Evolutionary conservation across 2,329 filamentous ascomycete genomes (phyloP).

Genomic region (Fusarium siculi): DNA sequence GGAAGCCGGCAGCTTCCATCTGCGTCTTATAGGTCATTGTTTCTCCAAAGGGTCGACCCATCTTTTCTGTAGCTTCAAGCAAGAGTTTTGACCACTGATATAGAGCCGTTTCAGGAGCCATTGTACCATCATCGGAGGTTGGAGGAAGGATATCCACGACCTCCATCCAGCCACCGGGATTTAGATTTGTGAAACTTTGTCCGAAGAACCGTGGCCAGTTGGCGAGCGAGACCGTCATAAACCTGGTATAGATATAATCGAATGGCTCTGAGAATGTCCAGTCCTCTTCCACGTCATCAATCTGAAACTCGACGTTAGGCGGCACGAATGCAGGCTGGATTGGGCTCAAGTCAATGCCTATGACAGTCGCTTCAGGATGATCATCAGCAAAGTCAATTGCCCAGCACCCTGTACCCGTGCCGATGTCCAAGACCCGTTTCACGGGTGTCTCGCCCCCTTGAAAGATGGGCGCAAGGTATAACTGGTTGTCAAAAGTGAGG

Average conservation of each 20-base stretch:
- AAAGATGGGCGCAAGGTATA: constrained; percentile 32
- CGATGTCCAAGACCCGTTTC: constrained; percentile 38
- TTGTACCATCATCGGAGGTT: constrained; percentile 2
- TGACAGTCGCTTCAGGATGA: constrained; percentile 20
- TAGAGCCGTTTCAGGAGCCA: constrained; percentile 29
- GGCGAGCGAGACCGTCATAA: constrained; percentile 33
- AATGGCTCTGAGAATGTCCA: constrained; percentile 39
- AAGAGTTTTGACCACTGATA: constrained; percentile 39
- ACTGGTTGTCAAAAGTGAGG: constrained; percentile 41
- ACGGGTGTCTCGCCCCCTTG: not conserved
- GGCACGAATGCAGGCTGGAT: constrained; percentile 35
- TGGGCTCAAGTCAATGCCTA: constrained; percentile 35
- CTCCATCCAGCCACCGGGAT: constrained; percentile 40
- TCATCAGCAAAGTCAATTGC: constrained; percentile 42
- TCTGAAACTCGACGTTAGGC: constrained; percentile 39
- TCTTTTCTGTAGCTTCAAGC: constrained; percentile 37
- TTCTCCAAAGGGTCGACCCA: constrained; percentile 43
- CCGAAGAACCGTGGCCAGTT: constrained; percentile 37
- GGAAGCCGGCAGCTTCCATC: constrained; percentile 61
- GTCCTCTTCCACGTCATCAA: constrained; percentile 41
- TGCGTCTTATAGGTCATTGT: constrained; percentile 39
- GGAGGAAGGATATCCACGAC: constrained; percentile 33
- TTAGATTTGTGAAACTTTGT: constrained; percentile 30
- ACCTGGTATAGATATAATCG: constrained; percentile 39
- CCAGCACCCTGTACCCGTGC: constrained; percentile 43